Conservation (phyloP, 495 filamentous ascomycete genomes). For the Penicillium atrosanguineum region DNA sequence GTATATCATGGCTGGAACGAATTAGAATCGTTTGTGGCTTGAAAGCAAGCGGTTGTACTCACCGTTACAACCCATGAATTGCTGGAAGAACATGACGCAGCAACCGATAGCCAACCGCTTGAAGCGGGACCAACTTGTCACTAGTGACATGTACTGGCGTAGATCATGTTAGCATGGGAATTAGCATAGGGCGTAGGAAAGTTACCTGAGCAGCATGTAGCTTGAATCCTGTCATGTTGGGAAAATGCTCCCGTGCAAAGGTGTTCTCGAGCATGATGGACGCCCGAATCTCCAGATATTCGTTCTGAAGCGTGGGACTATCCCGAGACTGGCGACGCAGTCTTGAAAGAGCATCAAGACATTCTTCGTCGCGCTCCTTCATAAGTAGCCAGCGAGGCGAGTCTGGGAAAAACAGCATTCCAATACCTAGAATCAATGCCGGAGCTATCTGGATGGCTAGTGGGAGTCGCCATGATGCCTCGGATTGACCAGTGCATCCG, state of each 20-base stretch:
- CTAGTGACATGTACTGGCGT: constrained; percentile 60
- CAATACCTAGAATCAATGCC: constrained; percentile 57
- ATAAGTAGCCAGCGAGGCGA: constrained; percentile 79
- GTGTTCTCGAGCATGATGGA: constrained; percentile 79
- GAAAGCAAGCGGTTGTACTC: background rate
- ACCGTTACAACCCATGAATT: constrained; percentile 64
- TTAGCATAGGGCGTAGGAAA: background rate
- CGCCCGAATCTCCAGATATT: constrained; percentile 80
- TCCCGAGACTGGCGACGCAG: constrained; percentile 52
- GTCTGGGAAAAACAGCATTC: constrained; percentile 77
- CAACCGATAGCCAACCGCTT: constrained; percentile 71
- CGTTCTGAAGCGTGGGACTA: constrained; percentile 67
- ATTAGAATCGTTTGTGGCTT: background rate
- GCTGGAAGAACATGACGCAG: constrained; percentile 77
- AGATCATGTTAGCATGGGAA: background rate
- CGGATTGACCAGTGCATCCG: constrained; percentile 53
- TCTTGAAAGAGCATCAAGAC: constrained; percentile 61
- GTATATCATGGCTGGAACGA: constrained; percentile 66
- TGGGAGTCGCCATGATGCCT: constrained; percentile 68
- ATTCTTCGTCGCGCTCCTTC: constrained; percentile 69
- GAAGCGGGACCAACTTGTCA: constrained; percentile 71
- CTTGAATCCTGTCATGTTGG: constrained; percentile 58
- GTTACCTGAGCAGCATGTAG: constrained; percentile 36
- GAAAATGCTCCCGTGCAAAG: constrained; percentile 68
- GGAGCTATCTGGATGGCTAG: constrained; percentile 62